Evolutionary conservation across 495 filamentous ascomycete genomes (phyloP).

Genomic region (Articulospora tetracladia): DNA sequence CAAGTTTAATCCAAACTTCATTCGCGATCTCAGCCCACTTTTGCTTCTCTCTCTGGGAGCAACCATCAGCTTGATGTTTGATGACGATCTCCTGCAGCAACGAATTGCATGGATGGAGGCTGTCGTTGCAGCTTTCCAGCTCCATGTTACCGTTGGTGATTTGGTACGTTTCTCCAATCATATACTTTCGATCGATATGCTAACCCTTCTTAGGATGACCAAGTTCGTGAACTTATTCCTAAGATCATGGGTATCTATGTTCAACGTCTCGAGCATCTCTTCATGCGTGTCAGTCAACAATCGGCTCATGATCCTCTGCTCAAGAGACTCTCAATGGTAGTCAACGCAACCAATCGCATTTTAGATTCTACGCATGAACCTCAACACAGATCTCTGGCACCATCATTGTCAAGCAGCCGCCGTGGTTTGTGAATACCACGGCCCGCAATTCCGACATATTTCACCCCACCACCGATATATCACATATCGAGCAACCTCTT

Average conservation of each 20-base stretch:
- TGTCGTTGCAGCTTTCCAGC: slow-evolving; percentile 51
- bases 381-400: not conserved
- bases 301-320: slow-evolving; percentile 59
- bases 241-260: slow-evolving; percentile 71
- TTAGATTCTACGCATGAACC: slow-evolving; percentile 13
- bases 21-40: slow-evolving; percentile 68
- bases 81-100: slow-evolving; percentile 53
- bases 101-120: slow-evolving; percentile 77
- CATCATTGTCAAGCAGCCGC: not conserved
- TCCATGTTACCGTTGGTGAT: slow-evolving; percentile 18
- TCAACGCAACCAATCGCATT: slow-evolving; percentile 25
- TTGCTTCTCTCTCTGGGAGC: slow-evolving; percentile 80
- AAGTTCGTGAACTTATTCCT: slow-evolving; percentile 68
- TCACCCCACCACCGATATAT: not conserved
- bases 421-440: not conserved
- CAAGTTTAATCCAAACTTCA: slow-evolving; percentile 65
- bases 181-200: slow-evolving; percentile 2
- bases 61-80: slow-evolving; percentile 69
- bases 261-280: slow-evolving; percentile 65
- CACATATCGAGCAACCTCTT: not conserved
- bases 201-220: slow-evolving; percentile 56
- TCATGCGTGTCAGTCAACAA: slow-evolving; percentile 60
- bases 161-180: slow-evolving; percentile 38
- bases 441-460: too few relatives aligned
- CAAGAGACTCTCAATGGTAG: slow-evolving; percentile 58